Evolutionary conservation across 495 filamentous ascomycete genomes (phyloP).

Genomic region (Chaetomium cochliodes): DNA sequence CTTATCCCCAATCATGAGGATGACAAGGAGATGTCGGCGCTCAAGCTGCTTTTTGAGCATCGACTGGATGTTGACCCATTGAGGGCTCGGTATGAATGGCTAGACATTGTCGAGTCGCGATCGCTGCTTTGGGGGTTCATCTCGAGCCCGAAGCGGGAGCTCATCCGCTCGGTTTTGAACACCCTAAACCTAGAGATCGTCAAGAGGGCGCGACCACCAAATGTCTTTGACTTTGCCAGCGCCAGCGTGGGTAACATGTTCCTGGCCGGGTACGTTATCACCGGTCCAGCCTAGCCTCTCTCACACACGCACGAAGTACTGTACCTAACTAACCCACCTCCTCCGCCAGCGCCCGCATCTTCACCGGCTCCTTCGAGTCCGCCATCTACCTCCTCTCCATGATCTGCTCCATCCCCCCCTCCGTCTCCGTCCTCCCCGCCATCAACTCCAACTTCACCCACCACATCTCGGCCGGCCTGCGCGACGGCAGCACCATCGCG

Average conservation of each 20-base stretch:
- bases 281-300: not conserved
- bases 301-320: not conserved
- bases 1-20: slow-evolving; percentile 67
- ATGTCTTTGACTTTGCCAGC: slow-evolving; percentile 81
- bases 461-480: slow-evolving; percentile 83
- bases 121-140: slow-evolving; percentile 73
- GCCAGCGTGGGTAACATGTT: slow-evolving; percentile 95
- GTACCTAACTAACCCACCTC: not conserved
- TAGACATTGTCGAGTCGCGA: slow-evolving; percentile 81
- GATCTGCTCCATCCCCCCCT: slow-evolving; percentile 73
- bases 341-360: slow-evolving; percentile 64
- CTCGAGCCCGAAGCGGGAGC: slow-evolving; percentile 79
- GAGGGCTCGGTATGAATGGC: slow-evolving; percentile 68
- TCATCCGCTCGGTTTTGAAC: slow-evolving; percentile 88
- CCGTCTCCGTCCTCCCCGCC: slow-evolving; percentile 77
- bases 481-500: slow-evolving; percentile 73
- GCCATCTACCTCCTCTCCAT: slow-evolving; percentile 78
- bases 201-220: slow-evolving; percentile 73
- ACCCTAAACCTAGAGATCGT: slow-evolving; percentile 85
- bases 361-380: slow-evolving; percentile 76
- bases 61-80: slow-evolving; percentile 61
- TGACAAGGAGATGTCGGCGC: slow-evolving; percentile 64
- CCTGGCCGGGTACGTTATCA: slow-evolving; percentile 58
- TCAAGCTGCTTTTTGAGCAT: slow-evolving; percentile 82
- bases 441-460: slow-evolving; percentile 93